Conservation (phyloP, 73 alveolate species). For the Tetrahymena thermophila region DNA sequence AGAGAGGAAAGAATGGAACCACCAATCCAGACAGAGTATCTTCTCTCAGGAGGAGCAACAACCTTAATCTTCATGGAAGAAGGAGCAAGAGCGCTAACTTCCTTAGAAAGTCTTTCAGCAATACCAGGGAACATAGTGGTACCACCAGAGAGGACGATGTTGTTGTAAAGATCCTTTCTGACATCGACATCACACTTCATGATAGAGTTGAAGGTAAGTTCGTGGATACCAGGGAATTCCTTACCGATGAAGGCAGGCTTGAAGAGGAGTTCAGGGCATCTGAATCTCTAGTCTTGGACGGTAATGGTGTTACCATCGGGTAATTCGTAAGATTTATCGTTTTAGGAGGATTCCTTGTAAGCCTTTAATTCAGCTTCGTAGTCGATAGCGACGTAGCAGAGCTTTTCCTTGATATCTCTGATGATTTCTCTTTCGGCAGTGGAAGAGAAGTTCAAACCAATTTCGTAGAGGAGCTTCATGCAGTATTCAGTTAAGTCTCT, state of each 20-base stretch:
- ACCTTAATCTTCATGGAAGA: constrained; percentile 76
- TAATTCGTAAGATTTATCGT: constrained; percentile 31
- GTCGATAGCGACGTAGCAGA: constrained; percentile 84
- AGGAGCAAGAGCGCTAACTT: constrained; percentile 83
- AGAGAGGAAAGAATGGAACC: constrained; percentile 91
- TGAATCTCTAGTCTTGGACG: constrained; percentile 36
- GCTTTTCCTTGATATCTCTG: constrained; percentile 85
- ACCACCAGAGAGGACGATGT: constrained; percentile 91
- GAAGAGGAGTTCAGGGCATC: constrained; percentile 82
- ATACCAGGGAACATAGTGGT: constrained; percentile 95
- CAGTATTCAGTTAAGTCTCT: constrained; percentile 80
- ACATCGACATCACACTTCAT: constrained; percentile 93
- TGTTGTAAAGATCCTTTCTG: constrained; percentile 85
- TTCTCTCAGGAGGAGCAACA: constrained; percentile 85
- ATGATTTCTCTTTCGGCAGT: constrained; percentile 92
- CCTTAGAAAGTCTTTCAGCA: constrained; percentile 87
- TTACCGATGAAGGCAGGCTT: constrained; percentile 74
- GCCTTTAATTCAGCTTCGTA: constrained; percentile 63
- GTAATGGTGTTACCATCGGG: constrained; percentile 39
- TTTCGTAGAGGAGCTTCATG: constrained; percentile 67
- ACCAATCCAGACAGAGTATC: constrained; percentile 92
- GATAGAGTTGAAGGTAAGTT: constrained; percentile 78
- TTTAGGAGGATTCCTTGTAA: constrained; percentile 29
- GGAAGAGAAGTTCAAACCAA: constrained; percentile 72
- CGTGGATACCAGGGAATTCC: constrained; percentile 84